Evolutionary conservation across 2,329 filamentous ascomycete species (phyloP), one percentile per base, ranked within the genome.

Genomic region (Sporothrix mexicana): DNA sequence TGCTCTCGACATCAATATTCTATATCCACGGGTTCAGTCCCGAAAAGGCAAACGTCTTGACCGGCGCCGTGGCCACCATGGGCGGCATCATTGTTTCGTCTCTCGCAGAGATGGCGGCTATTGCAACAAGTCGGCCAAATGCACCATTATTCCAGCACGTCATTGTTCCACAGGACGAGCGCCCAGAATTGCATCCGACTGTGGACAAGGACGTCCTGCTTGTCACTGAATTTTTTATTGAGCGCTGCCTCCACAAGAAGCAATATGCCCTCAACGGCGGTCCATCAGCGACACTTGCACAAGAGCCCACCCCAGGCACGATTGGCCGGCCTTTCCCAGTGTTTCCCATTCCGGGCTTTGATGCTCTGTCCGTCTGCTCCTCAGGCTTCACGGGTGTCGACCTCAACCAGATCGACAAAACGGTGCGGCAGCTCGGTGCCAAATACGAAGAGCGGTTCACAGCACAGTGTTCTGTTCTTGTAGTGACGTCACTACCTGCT

Each of bases 211-310:
- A 80, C 41, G 78, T 88, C 8, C 79, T 85, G 69, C 79, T 87
- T 59, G 90, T 97, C 45, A 98, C 94, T 12, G 94, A 97, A 79
- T 97, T 96, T 86, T 99, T 95, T 88, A 86, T 99, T 70, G 96
- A 99, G 82, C 89, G 90, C 66, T 98, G 95, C 79, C 84, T 99
- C 53, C 90, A 95, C 79, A 88, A 89, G 75, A 96, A 93, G 80
- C 84, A 83, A 36, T 88, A 95, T 77, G 85, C 93, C 64, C 84
- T 92, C 43, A 93, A 94, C 5, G 83, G 85, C 68, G 85, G 88
- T 3, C 90, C 95, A 0, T 41, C 72, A 8, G 49, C 45, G 25
- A 41, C 36, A 10, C 17, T 36, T 20, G 45, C 62, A 13, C 72
- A 66, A 20, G 15, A 36, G 6, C 30, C 45, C 23, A 83, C 85